phyloP scores from a whole-genome alignment of 2,329 filamentous ascomycete genomes.

The Pseudogymnoascus sp. region DNA sequence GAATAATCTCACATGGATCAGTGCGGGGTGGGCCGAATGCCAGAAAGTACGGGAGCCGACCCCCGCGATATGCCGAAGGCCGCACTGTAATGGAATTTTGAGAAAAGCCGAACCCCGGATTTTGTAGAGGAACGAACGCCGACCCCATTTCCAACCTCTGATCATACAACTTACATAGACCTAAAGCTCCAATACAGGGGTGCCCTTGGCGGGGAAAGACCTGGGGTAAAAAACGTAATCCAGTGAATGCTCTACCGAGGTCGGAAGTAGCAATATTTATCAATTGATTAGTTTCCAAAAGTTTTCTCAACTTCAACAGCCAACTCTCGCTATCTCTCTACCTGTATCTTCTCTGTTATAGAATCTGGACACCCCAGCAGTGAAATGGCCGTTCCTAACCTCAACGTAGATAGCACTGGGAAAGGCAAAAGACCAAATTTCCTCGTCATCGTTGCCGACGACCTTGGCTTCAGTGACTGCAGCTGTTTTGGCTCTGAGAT shows the following conservation, averaged over 20 bases:
- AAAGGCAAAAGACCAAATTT: slow-evolving; percentile 29
- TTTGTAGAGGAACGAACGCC: not conserved
- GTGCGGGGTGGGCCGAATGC: not conserved
- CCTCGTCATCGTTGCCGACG: slow-evolving; percentile 37
- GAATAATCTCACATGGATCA: not conserved
- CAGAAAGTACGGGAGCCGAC: not conserved
- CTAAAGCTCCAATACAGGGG: not conserved
- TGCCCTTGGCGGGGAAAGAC: not conserved
- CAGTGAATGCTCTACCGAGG: not conserved
- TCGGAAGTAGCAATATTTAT: not conserved
- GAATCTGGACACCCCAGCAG: not conserved
- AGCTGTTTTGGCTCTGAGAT: slow-evolving; percentile 49
- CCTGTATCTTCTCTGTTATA: not conserved
- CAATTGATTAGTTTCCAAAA: not conserved
- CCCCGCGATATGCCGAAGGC: not conserved
- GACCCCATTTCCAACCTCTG: not conserved
- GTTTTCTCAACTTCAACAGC: not conserved
- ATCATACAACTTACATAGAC: not conserved
- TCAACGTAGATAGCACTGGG: not conserved
- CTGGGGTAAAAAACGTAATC: not conserved
- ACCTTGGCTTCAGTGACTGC: slow-evolving; percentile 38
- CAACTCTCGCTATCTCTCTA: not conserved
- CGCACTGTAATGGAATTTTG: not conserved
- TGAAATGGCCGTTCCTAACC: not conserved
- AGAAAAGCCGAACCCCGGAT: not conserved